Evolutionary conservation across 1,284 basidiomycete species (phyloP).

Genomic region (Xerocomus amazonicus): DNA sequence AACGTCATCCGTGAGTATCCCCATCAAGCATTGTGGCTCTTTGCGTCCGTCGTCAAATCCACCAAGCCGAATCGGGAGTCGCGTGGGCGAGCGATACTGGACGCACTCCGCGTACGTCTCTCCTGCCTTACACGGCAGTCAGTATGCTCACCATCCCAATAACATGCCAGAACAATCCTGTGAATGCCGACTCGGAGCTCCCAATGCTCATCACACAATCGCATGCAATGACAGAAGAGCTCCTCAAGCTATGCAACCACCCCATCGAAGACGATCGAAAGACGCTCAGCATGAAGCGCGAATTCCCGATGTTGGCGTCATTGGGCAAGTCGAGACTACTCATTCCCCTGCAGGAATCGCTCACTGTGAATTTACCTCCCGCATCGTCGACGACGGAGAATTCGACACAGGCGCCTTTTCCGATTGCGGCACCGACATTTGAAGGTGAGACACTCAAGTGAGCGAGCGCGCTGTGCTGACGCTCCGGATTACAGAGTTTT

Average conservation of each 20-base stretch:
- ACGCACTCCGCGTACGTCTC: slow-evolving; percentile 57
- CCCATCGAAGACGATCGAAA: slow-evolving; percentile 48
- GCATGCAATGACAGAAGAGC: slow-evolving; percentile 60
- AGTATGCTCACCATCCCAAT: neutral
- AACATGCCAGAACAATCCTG: slow-evolving; percentile 39
- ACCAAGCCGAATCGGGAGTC: slow-evolving; percentile 61
- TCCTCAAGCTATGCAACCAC: slow-evolving; percentile 66
- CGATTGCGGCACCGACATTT: slow-evolving; percentile 74
- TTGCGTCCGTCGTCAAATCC: slow-evolving; percentile 87
- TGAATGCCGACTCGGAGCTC: slow-evolving; percentile 38
- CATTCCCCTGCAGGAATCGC: slow-evolving; percentile 90
- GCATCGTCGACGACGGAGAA: slow-evolving; percentile 53
- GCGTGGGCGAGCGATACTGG: slow-evolving; percentile 65
- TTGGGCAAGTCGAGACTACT: slow-evolving; percentile 70
- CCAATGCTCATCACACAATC: slow-evolving; percentile 54
- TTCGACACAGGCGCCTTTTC: slow-evolving; percentile 80
- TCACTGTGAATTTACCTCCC: slow-evolving; percentile 86
- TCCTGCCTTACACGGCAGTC: neutral
- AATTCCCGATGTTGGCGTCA: slow-evolving; percentile 60
- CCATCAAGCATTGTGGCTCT: slow-evolving; percentile 92
- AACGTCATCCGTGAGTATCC: slow-evolving; percentile 81
- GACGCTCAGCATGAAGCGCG: slow-evolving; percentile 56
- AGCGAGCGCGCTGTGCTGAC: neutral
- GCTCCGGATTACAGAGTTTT: slow-evolving; percentile 51
- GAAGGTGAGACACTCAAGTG: slow-evolving; percentile 45